Evolutionary conservation across 2,329 filamentous ascomycete genomes (phyloP).

Genomic region (Graphilbum fragrans): DNA sequence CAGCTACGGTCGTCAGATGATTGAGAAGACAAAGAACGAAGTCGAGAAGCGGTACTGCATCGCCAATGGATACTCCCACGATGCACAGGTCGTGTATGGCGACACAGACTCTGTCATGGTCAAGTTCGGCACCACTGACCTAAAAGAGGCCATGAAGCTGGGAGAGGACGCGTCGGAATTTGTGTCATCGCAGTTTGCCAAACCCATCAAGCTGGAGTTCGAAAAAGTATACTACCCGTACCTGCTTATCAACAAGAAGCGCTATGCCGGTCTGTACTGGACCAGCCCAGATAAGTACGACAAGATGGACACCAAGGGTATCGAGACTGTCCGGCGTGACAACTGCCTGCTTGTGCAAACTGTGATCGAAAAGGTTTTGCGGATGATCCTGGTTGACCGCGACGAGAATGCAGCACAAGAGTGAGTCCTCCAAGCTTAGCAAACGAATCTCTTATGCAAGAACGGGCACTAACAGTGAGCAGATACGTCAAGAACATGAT

Average conservation of each 20-base stretch:
- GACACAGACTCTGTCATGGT: conserved; percentile 99
- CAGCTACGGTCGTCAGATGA: conserved; percentile 96
- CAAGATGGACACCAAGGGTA: conserved; percentile 99
- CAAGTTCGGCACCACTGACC: conserved; percentile 84
- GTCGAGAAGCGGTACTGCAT: conserved; percentile 85
- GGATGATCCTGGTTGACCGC: conserved; percentile 90
- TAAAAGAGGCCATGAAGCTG: conserved; percentile 83
- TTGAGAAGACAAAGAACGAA: conserved; percentile 94
- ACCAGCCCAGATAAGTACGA: conserved; percentile 89
- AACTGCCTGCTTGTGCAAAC: conserved; percentile 94
- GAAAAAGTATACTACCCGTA: conserved; percentile 99
- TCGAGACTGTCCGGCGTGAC: conserved; percentile 93
- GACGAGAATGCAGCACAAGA: conserved; percentile 86
- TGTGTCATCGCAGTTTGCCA: conserved; percentile 86
- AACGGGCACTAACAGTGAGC: conserved; percentile 20
- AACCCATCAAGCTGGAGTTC: conserved; percentile 97
- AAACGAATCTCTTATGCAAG: neutral
- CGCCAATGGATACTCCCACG: conserved; percentile 85
- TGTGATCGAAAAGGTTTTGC: conserved; percentile 90
- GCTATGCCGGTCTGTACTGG: conserved; percentile 96
- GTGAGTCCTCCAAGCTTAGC: too few relatives aligned
- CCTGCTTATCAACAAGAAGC: conserved; percentile 98
- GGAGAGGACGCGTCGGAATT: conserved; percentile 84
- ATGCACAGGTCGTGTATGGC: conserved; percentile 95
- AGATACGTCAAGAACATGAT: conserved; percentile 97